Base-by-base conservation (phyloP, 441 rosid genomes). In the Populus trichocarpa region DNA sequence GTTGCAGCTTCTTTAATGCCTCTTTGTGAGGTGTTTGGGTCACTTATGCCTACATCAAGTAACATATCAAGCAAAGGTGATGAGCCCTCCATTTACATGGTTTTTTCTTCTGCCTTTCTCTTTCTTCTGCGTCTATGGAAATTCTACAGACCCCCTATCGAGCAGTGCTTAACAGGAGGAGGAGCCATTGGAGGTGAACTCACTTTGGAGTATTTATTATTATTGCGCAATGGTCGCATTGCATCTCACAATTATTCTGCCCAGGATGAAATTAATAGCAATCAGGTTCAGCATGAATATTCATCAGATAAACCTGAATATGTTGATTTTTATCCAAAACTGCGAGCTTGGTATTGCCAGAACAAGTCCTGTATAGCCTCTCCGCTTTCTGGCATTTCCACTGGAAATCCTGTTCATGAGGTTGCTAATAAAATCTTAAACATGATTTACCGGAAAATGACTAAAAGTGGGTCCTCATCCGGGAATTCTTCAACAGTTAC, bases 51-150 rank as follows among this genome's bases (percentile, higher is more conserved):
- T 68, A 73, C 85, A 69, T 82, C 89, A 76, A 79, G 67, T 76
- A 80, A 71, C 65, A 82, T 74, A 75, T 67, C 83, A 25, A 78
- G 76, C 72, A 59, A 81, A n/a, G 42, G 76, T 36, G 83, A 88
- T 70, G 89, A 85, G 77, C 83, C 88, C 73, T 88, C 90, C 10
- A 32, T 82, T 80, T 87, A 89, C 88, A 83, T 81, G 90, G 88
- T 87, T 68, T 91, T 89, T 80, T 88, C 93, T 67, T 79, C 81
- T 73, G 90, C 93, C 23, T 91, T 91, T 83, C 92, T 91, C 67
- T 86, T 91, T 78, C 92, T 91, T 80, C 89, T 91, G 32, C 93
- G 93, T 71, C 88, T 91, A 25, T 91, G 95, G 95, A 91, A 91
- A 87, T 91, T 89, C 87, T 88, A 88, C 82, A 87, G 87, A 76